phyloP scores from a whole-genome alignment of 306 rosid species.

The Sindora glabra region DNA sequence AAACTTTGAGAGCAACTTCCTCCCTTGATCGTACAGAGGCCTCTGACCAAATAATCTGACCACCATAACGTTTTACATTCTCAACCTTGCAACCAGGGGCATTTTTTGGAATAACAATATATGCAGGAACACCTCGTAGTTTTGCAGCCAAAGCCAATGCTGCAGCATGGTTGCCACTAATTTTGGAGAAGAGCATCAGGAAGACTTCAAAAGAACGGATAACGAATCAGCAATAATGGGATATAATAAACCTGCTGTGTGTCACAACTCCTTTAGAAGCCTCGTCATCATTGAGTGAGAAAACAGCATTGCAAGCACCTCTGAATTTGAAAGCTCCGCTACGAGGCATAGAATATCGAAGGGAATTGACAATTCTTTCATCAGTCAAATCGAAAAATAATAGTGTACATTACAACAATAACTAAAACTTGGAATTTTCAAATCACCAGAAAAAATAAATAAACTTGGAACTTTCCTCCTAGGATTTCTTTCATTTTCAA shows the following conservation, averaged over 20 bases:
- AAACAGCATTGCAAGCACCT: conserved; percentile 92
- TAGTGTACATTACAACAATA: background rate
- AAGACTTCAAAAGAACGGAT: conserved; percentile 4
- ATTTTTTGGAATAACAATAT: conserved; percentile 67
- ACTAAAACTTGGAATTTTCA: no score
- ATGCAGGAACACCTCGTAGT: conserved; percentile 74
- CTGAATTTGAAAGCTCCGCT: conserved; percentile 91
- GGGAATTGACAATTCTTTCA: background rate
- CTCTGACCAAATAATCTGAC: conserved; percentile 71
- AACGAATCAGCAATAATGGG: background rate
- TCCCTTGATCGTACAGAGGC: conserved; percentile 61
- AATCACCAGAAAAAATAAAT: background rate
- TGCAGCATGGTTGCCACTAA: conserved; percentile 94
- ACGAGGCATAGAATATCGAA: conserved; percentile 11
- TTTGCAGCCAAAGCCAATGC: conserved; percentile 96
- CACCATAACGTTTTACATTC: conserved; percentile 77
- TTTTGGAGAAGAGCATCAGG: conserved; percentile 31
- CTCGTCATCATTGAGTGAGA: conserved; percentile 58
- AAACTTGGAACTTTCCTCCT: background rate
- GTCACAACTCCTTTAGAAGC: conserved; percentile 87
- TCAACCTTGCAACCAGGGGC: conserved; percentile 85
- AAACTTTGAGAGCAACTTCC: conserved; percentile 45
- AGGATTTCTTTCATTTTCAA: background rate
- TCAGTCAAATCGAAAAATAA: no score
- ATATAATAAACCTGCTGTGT: conserved; percentile 74